Evolutionary conservation across 768 basidiomycete species (phyloP).

Genomic region (Kwoniella bestiolae): DNA sequence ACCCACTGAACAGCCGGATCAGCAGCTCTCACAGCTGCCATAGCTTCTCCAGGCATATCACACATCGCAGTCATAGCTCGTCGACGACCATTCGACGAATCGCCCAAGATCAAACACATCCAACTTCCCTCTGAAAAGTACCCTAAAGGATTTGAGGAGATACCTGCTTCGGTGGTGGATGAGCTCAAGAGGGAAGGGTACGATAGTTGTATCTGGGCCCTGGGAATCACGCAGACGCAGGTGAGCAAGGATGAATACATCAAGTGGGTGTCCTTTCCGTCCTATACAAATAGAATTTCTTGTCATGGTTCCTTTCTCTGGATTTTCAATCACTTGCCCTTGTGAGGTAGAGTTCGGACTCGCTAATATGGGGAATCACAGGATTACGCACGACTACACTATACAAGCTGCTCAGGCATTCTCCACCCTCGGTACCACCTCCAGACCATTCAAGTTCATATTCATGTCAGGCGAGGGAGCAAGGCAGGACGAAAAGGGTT

Average conservation of each 20-base stretch:
- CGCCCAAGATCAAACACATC: conserved; percentile 28
- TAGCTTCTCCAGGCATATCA: conserved; percentile 28
- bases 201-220: conserved; percentile 32
- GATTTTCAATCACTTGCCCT: no score
- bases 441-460: conserved; percentile 58
- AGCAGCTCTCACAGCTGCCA: conserved; percentile 28
- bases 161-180: conserved; percentile 21
- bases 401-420: conserved; percentile 55
- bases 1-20: conserved; percentile 23
- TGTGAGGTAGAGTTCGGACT: no score
- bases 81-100: conserved; percentile 23
- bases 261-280: conserved; percentile 30
- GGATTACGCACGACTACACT: conserved; percentile 58
- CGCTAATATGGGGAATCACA: conserved; percentile 4
- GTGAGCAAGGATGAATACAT: conserved; percentile 35
- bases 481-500: conserved; percentile 55
- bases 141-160: conserved; percentile 35
- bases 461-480: conserved; percentile 59
- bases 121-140: conserved; percentile 24
- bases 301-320: no score
- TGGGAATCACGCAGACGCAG: conserved; percentile 29
- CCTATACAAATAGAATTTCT: no score
- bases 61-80: conserved; percentile 29
- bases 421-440: conserved; percentile 47
- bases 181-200: conserved; percentile 25